Conservation (phyloP, 1,139 yeast genomes). For the Geotrichum phurueaensis region DNA sequence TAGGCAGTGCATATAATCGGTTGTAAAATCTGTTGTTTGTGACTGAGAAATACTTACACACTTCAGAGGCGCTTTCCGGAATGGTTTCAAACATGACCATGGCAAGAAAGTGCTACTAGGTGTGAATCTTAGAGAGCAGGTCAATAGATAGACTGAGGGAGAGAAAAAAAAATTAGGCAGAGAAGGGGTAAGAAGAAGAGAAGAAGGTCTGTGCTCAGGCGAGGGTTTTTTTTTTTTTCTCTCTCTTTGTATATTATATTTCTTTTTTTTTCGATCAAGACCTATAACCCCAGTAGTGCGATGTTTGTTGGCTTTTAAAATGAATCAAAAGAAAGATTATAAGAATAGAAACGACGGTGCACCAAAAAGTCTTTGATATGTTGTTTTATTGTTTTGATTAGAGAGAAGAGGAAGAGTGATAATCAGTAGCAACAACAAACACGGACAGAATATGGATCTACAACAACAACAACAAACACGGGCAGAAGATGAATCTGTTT, state of each 20-base stretch:
- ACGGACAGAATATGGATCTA: not conserved
- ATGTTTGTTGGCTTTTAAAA: too few species aligned
- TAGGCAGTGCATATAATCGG: not conserved
- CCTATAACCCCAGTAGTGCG: not conserved
- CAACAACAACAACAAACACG: not conserved
- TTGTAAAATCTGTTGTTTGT: not conserved
- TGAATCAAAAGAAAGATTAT: not conserved
- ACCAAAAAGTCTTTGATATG: not conserved
- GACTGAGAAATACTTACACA: not conserved
- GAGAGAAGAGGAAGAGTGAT: not conserved
- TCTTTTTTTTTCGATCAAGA: too few species aligned
- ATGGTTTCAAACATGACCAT: not conserved
- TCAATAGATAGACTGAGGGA: not conserved
- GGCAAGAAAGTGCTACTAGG: not conserved
- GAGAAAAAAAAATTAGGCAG: not conserved
- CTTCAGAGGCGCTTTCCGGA: not conserved
- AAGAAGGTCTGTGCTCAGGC: not conserved
- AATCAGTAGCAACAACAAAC: not conserved
- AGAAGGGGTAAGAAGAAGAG: not conserved
- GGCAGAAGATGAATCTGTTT: not conserved
- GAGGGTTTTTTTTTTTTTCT: not conserved
- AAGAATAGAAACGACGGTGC: not conserved
- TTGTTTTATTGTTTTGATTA: not conserved
- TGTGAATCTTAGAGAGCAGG: not conserved
- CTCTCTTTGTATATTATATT: too few species aligned